These are phyloP conservation scores for Debaryomyces singareniensis DNA, from an alignment of 1,139 yeast species.

Conservation along the genomic window DNA sequence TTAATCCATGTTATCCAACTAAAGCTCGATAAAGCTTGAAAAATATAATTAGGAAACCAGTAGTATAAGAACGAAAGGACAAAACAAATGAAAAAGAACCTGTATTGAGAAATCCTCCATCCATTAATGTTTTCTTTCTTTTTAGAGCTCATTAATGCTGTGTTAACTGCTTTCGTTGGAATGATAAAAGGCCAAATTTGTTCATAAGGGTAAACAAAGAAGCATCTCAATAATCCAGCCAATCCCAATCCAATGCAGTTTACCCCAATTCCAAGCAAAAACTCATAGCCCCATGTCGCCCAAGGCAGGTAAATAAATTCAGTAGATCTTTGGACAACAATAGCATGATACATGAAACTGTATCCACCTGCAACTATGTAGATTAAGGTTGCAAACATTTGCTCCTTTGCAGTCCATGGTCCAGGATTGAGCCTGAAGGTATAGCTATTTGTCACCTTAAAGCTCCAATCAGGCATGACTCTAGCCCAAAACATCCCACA, in stretches of 20 bases:
- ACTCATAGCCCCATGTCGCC: conserved; percentile 42
- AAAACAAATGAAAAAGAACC: conserved; percentile 20
- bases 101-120: conserved; percentile 27
- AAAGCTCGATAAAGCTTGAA: conserved; percentile 44
- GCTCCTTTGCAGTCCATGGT: conserved; percentile 22
- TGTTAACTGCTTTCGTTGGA: conserved; percentile 48
- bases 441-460: conserved; percentile 6
- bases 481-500: conserved; percentile 13
- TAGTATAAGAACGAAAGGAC: conserved; percentile 29
- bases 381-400: conserved; percentile 21
- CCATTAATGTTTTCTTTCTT: conserved; percentile 31
- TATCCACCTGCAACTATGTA: conserved; percentile 14
- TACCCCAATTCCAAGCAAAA: conserved; percentile 28
- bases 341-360: conserved; percentile 15
- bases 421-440: conserved; percentile 18
- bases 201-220: conserved; percentile 47
- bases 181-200: conserved; percentile 50
- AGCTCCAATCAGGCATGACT: conserved; percentile 16
- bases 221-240: conserved; percentile 50
- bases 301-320: conserved; percentile 24
- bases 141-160: conserved; percentile 41
- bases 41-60: conserved; percentile 53
- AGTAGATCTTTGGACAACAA: conserved; percentile 13
- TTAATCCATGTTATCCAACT: conserved; percentile 63
- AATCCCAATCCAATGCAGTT: conserved; percentile 56